Percentiles rank a stretch among this genome's conserved stretches.
These are phyloP conservation scores for Citrus glauca DNA, from an alignment of 345 rosid species.

Conservation along the genomic window DNA sequence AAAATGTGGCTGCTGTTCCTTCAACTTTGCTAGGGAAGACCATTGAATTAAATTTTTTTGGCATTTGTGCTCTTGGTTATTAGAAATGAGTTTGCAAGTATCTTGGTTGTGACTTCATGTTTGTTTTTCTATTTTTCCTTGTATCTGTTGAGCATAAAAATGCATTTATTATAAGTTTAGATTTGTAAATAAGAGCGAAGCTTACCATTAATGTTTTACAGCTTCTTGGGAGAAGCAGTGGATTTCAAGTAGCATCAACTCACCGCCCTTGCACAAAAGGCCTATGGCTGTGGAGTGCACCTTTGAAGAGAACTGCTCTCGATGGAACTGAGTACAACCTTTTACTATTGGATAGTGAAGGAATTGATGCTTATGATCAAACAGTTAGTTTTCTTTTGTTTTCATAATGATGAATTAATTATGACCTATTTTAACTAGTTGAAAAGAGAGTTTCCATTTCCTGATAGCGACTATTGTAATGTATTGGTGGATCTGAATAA, in stretches of 20 bases:
- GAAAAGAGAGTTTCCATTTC: neutral
- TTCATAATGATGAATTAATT: neutral
- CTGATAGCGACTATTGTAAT: neutral
- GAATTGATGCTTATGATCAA: slow-evolving; percentile 96
- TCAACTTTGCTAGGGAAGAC: neutral
- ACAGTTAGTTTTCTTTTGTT: slow-evolving; percentile 49
- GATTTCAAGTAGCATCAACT: slow-evolving; percentile 96
- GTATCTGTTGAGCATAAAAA: neutral
- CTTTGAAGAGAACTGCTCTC: slow-evolving; percentile 80
- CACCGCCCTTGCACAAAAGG: slow-evolving; percentile 98
- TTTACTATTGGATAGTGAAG: slow-evolving; percentile 88
- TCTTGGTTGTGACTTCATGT: neutral
- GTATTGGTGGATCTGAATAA: neutral
- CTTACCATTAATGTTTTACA: slow-evolving; percentile 29
- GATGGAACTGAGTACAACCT: slow-evolving; percentile 96
- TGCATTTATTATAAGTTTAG: neutral
- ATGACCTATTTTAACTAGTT: neutral
- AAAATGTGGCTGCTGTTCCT: neutral
- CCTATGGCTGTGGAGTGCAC: slow-evolving; percentile 99
- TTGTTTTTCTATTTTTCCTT: neutral
- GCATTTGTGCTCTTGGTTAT: neutral
- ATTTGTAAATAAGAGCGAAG: neutral
- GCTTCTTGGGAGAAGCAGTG: slow-evolving; percentile 98
- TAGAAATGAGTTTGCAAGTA: neutral
- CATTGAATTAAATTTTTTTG: neutral